Evolutionary conservation across 1,284 basidiomycete genomes (phyloP).

Genomic region (Boletus semigastroideus): DNA sequence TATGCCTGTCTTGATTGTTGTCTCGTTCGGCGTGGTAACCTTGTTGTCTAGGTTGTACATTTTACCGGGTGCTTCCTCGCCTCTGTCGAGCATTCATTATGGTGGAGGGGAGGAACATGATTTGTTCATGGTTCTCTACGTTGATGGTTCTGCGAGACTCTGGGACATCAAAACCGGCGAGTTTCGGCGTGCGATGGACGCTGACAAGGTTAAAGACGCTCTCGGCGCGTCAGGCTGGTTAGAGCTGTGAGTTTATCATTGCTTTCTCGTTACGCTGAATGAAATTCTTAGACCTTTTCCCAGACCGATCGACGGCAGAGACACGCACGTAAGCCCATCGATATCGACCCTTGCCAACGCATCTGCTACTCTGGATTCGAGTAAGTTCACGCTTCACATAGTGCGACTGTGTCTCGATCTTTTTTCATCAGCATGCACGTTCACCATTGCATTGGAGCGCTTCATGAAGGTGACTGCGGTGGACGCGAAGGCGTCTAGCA

Average conservation of each 20-base stretch:
- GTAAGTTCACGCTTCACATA: constrained; percentile 14
- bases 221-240: constrained; percentile 71
- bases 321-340: constrained; percentile 23
- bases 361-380: constrained; percentile 18
- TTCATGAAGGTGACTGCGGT: constrained; percentile 47
- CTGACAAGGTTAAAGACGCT: constrained; percentile 77
- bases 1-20: constrained; percentile 38
- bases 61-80: constrained; percentile 73
- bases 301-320: constrained; percentile 27
- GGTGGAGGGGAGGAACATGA: constrained; percentile 48
- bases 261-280: neutral
- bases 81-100: constrained; percentile 65
- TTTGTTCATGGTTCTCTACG: constrained; percentile 78
- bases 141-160: constrained; percentile 73
- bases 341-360: constrained; percentile 23
- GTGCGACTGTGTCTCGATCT: neutral
- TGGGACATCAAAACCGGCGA: constrained; percentile 90
- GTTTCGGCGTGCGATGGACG: constrained; percentile 80
- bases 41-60: constrained; percentile 59
- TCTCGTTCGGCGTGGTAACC: neutral
- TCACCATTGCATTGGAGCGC: constrained; percentile 46
- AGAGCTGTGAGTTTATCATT: constrained; percentile 51
- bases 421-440: constrained; percentile 39
- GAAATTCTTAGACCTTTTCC: neutral
- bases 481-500: constrained; percentile 49